A percentile compares a stretch with the other conserved stretches of the same genome.
These are phyloP conservation scores for Collybia sordida DNA, from an alignment of 768 basidiomycete species.

Conservation along the genomic window DNA sequence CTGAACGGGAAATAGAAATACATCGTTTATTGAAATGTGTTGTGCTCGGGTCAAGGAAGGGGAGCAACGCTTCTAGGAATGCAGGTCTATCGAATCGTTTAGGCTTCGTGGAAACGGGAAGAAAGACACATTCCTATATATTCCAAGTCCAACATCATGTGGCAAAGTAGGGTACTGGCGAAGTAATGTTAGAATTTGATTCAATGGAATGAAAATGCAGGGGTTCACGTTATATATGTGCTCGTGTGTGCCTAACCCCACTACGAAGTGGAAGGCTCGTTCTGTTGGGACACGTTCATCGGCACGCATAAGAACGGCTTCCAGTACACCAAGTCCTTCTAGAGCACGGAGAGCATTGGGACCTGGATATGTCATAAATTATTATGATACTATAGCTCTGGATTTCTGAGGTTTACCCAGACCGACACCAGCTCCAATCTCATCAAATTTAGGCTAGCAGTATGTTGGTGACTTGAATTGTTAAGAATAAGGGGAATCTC, in stretches of 20 bases:
- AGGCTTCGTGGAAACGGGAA: neutral
- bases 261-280: conserved; percentile 38
- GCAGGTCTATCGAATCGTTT: conserved; percentile 36
- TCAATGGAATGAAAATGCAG: neutral
- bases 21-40: conserved; percentile 55
- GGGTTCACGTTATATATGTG: conserved; percentile 42
- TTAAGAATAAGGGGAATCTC: conserved; percentile 7
- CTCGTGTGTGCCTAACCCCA: conserved; percentile 42
- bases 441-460: conserved; percentile 42
- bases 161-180: conserved; percentile 29
- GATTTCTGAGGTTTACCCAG: conserved; percentile 32
- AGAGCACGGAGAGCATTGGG: conserved; percentile 50
- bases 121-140: conserved; percentile 33
- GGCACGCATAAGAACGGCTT: conserved; percentile 36
- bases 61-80: conserved; percentile 48
- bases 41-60: conserved; percentile 37
- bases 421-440: conserved; percentile 57
- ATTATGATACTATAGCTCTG: neutral
- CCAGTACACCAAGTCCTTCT: conserved; percentile 41
- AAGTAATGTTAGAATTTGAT: neutral
- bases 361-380: conserved; percentile 26
- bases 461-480: conserved; percentile 1
- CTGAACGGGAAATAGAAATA: conserved; percentile 26
- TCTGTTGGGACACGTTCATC: conserved; percentile 29
- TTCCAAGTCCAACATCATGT: conserved; percentile 39